Percentiles rank a stretch among this genome's conserved stretches.
phyloP scores from a whole-genome alignment of 176 grass and related monocot genomes.

The Puccinellia tenuiflora region DNA sequence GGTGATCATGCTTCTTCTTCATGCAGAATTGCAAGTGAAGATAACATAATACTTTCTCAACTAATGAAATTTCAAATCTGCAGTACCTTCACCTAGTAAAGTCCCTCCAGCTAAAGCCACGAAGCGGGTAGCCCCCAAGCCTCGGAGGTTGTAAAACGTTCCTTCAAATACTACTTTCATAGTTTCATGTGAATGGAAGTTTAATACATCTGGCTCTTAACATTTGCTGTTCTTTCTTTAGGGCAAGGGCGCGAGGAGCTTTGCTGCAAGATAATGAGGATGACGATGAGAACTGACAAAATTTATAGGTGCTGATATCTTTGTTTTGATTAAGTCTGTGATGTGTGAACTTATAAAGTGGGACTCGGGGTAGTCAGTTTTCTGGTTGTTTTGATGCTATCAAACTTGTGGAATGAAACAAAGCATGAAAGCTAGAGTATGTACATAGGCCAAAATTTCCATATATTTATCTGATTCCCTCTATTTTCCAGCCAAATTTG shows the following conservation, averaged over 20 bases:
- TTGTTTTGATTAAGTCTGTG: neutral
- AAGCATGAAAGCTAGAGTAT: too few relatives aligned
- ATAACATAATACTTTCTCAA: neutral
- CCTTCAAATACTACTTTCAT: conserved; percentile 3
- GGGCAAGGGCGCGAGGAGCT: conserved; percentile 68
- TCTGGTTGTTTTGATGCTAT: neutral
- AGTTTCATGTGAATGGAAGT: conserved; percentile 13
- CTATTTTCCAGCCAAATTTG: neutral
- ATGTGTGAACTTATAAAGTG: neutral
- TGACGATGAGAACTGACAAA: conserved; percentile 31
- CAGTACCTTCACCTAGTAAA: conserved; percentile 42
- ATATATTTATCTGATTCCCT: neutral
- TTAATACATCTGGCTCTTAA: conserved; percentile 18
- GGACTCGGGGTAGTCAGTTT: neutral
- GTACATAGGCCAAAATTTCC: too few relatives aligned
- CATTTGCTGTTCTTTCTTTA: conserved; percentile 16
- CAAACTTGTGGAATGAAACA: conserved; percentile 22
- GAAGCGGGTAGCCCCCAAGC: conserved; percentile 33
- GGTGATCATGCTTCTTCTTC: conserved; percentile 35
- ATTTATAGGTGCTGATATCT: conserved; percentile 17
- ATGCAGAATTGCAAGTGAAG: conserved; percentile 18
- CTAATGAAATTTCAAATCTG: conserved; percentile 25
- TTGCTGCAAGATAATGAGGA: conserved; percentile 61
- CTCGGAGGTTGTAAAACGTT: conserved; percentile 48
- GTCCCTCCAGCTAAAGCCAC: conserved; percentile 36